These are phyloP conservation scores for Pichia sp. DNA, from an alignment of 1,139 yeast species.

Conservation along the genomic window DNA sequence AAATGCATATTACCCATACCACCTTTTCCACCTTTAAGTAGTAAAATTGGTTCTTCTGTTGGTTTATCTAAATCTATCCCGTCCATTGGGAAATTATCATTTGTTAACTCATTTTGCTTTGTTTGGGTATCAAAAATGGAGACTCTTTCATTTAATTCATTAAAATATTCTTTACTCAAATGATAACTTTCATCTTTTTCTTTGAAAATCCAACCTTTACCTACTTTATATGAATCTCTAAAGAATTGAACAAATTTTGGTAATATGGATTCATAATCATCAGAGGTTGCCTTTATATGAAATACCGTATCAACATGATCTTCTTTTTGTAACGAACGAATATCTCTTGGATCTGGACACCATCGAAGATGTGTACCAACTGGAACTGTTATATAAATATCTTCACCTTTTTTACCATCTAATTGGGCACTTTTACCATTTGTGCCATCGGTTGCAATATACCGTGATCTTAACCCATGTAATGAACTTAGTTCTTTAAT, in stretches of 20 bases:
- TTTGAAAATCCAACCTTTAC: slow-evolving; percentile 85
- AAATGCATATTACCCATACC: slow-evolving; percentile 97
- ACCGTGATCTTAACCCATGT: slow-evolving; percentile 60
- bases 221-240: slow-evolving; percentile 54
- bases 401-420: slow-evolving; percentile 79
- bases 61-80: slow-evolving; percentile 73
- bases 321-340: slow-evolving; percentile 31
- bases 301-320: slow-evolving; percentile 20
- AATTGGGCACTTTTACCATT: slow-evolving; percentile 70
- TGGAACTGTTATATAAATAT: slow-evolving; percentile 77
- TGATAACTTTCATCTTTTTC: slow-evolving; percentile 70
- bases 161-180: slow-evolving; percentile 56
- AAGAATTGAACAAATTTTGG: slow-evolving; percentile 49
- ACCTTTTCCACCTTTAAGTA: slow-evolving; percentile 82
- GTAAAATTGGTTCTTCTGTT: slow-evolving; percentile 58
- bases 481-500: slow-evolving; percentile 63
- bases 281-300: slow-evolving; percentile 24
- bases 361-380: slow-evolving; percentile 83
- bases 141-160: slow-evolving; percentile 55
- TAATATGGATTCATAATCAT: slow-evolving; percentile 21
- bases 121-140: slow-evolving; percentile 54
- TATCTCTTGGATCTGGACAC: slow-evolving; percentile 67
- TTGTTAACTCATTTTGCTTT: slow-evolving; percentile 51
- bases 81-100: slow-evolving; percentile 67
- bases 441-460: slow-evolving; percentile 66